Base-by-base conservation (phyloP, 2,329 filamentous ascomycete species). In the Claviceps purpurea region DNA sequence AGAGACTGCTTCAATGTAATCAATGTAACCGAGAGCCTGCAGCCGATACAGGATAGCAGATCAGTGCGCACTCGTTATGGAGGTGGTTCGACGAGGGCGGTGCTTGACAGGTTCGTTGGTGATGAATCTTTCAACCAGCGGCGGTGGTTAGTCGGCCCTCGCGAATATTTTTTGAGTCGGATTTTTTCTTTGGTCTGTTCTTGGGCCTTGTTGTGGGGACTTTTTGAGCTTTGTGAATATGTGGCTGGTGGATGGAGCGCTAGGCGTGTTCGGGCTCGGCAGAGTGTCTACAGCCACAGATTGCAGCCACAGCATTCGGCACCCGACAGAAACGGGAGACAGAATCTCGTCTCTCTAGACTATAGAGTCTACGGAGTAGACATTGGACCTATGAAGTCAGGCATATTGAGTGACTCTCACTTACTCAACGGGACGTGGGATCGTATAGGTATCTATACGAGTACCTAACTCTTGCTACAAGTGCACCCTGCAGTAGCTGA, bases 1-100 rank as follows among this genome's bases (percentile, higher is more conserved):
- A 26, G 24, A 4, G 5, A 47, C 43, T 56, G 34, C 44, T 50
- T 34, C 30, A 34, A 34, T 34, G 30, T 34, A 4, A 34, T 34
- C 30, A 40, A 56, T 56, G 45, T 52, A 30, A 51, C 50, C 56
- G 54, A 37, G 51, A 50, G 40, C 52, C 52, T 55, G 53, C 51
- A 53, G 54, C 50, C 42, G 24, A 47, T 37, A 49, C 26, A 30
- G 38, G 47, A 24, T 50, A 37, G 39, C 16, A n/a, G 39, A 18
- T 41, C n/a, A 34, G 50, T 53, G 54, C 56, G 47, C 56, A 49
- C 53, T 56, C 56, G 56, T 34, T 56, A 56, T 56, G 56, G 55
- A 51, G 50, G 49, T 43, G 55, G 34, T 48, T 55, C 40, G 52
- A 58, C 55, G 56, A 56, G 53, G 55, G 55, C 53, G 30, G 49